Conservation (phyloP, 495 filamentous ascomycete genomes). For the Talaromyces proteolyticus region DNA sequence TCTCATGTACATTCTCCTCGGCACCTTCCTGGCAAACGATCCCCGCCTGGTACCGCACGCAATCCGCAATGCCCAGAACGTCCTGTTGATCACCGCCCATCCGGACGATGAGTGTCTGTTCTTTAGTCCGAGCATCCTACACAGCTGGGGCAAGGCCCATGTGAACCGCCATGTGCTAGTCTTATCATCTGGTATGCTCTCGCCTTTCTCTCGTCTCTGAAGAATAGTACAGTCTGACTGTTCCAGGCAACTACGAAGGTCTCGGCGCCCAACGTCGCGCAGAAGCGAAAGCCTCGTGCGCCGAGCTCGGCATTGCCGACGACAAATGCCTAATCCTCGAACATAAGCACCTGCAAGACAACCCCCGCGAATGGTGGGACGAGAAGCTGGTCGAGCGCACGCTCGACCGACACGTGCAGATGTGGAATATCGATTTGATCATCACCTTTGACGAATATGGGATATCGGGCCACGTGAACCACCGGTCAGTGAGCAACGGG, state of each 20-base stretch:
- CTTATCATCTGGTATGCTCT: slow-evolving; percentile 29
- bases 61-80: slow-evolving; percentile 26
- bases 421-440: slow-evolving; percentile 37
- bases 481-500: slow-evolving; percentile 33
- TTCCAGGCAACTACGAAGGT: slow-evolving; percentile 35
- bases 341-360: slow-evolving; percentile 29
- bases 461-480: slow-evolving; percentile 36
- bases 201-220: slow-evolving; percentile 1
- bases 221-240: not conserved
- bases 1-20: slow-evolving; percentile 29
- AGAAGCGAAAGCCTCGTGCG: slow-evolving; percentile 29
- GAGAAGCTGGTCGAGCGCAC: slow-evolving; percentile 21
- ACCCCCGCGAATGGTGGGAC: slow-evolving; percentile 35
- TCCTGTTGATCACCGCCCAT: slow-evolving; percentile 34
- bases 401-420: slow-evolving; percentile 24
- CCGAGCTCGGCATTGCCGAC: slow-evolving; percentile 23
- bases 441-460: slow-evolving; percentile 37
- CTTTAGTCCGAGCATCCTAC: slow-evolving; percentile 32
- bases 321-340: slow-evolving; percentile 27
- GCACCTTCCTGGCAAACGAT: slow-evolving; percentile 28
- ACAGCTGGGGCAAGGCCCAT: slow-evolving; percentile 22
- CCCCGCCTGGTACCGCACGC: slow-evolving; percentile 28
- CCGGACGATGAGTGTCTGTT: slow-evolving; percentile 40
- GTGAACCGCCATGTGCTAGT: slow-evolving; percentile 26
- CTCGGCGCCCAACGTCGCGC: slow-evolving; percentile 23